These are phyloP conservation scores for Trichothecium sympodiale DNA, from an alignment of 2,329 filamentous ascomycete genomes.

Conservation along the genomic window DNA sequence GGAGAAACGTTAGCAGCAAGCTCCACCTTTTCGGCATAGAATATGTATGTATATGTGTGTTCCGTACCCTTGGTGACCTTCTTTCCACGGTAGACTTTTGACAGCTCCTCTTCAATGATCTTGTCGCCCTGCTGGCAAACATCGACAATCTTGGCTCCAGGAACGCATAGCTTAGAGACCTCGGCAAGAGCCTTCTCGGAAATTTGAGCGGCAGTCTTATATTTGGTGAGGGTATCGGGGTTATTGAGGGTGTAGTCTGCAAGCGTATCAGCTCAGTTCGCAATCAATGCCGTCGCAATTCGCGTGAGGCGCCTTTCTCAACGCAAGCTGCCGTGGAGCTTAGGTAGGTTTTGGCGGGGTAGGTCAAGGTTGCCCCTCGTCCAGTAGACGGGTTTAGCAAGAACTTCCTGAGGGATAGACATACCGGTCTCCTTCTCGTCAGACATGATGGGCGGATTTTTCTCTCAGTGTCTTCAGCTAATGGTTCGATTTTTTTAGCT, in stretches of 20 bases:
- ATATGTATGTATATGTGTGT: too few relatives aligned
- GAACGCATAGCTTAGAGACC: conserved; percentile 62
- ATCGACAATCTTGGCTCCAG: conserved; percentile 84
- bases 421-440: conserved; percentile 34
- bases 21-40: too few relatives aligned
- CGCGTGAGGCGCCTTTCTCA: conserved; percentile 1
- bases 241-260: conserved; percentile 83
- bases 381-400: not conserved
- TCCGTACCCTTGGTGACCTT: conserved; percentile 79
- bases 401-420: conserved; percentile 10
- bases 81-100: conserved; percentile 97
- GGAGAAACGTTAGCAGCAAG: conserved; percentile 9
- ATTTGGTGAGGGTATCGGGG: conserved; percentile 94
- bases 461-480: not conserved
- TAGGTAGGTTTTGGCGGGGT: conserved; percentile 6
- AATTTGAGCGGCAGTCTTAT: conserved; percentile 93
- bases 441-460: conserved; percentile 28
- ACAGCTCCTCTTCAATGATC: conserved; percentile 83
- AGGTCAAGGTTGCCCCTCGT: not conserved
- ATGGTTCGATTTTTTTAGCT: too few relatives aligned
- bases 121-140: conserved; percentile 95
- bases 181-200: conserved; percentile 90
- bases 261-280: conserved; percentile 2
- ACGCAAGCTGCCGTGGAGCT: conserved; percentile 3
- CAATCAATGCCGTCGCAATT: not conserved